These are phyloP conservation scores for Excoecaria cochinchinensis DNA, from an alignment of 345 rosid genomes.

Conservation along the genomic window DNA sequence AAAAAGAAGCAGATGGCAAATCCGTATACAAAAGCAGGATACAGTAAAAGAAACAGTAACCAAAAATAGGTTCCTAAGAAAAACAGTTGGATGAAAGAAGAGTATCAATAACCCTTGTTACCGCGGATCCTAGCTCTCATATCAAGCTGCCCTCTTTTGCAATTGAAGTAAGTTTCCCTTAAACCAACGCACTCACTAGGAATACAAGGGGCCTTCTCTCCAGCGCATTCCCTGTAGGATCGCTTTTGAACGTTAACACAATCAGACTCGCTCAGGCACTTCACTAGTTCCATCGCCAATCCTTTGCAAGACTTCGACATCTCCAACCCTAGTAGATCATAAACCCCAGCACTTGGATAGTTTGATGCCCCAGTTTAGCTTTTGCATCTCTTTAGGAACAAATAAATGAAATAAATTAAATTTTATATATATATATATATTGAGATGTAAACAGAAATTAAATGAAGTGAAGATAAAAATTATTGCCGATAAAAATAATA, in stretches of 20 bases:
- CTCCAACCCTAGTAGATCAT: neutral
- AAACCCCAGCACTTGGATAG: neutral
- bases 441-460: no score
- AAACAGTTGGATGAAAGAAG: no score
- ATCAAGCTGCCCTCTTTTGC: slow-evolving; percentile 99
- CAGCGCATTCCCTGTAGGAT: slow-evolving; percentile 77
- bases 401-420: no score
- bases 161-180: slow-evolving; percentile 93
- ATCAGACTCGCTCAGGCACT: slow-evolving; percentile 86
- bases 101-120: slow-evolving; percentile 76
- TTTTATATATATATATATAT: no score
- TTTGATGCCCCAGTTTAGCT: neutral
- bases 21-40: neutral
- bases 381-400: neutral
- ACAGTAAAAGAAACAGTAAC: neutral
- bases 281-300: slow-evolving; percentile 85
- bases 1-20: neutral
- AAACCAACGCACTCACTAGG: slow-evolving; percentile 91
- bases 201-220: slow-evolving; percentile 79
- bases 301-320: slow-evolving; percentile 99
- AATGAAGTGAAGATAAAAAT: no score
- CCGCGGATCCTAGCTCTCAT: slow-evolving; percentile 98
- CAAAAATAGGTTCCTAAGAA: neutral
- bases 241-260: slow-evolving; percentile 86
- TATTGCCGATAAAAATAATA: no score